phyloP scores from a whole-genome alignment of 306 rosid species.

The Cucumis sativus region Cucumber_9930_V3 NC_026657.2:32130001-32130500 shows the following conservation, averaged over 20 bases:
- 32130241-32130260: constrained; percentile 25
- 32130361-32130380: constrained; percentile 36
- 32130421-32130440: constrained; percentile 39
- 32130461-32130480: constrained; percentile 23
- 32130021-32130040: constrained; percentile 40
- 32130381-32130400: background rate
- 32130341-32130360: constrained; percentile 35
- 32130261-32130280: constrained; percentile 55
- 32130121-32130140: background rate
- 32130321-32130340: constrained; percentile 24
- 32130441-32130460: constrained; percentile 27
- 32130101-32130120: background rate
- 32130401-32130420: constrained; percentile 33
- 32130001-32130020: constrained; percentile 63
- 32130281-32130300: constrained; percentile 54
- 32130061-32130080: constrained; percentile 57
- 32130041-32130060: constrained; percentile 66
- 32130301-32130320: constrained; percentile 42
- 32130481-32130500: constrained; percentile 13
- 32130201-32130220: constrained; percentile 88
- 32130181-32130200: constrained; percentile 60
- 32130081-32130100: constrained; percentile 59
- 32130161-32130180: constrained; percentile 3
- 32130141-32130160: background rate
- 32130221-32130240: constrained; percentile 34